Base-by-base conservation (phyloP, 495 filamentous ascomycete species). In the Coniosporium apollinis region DNA sequence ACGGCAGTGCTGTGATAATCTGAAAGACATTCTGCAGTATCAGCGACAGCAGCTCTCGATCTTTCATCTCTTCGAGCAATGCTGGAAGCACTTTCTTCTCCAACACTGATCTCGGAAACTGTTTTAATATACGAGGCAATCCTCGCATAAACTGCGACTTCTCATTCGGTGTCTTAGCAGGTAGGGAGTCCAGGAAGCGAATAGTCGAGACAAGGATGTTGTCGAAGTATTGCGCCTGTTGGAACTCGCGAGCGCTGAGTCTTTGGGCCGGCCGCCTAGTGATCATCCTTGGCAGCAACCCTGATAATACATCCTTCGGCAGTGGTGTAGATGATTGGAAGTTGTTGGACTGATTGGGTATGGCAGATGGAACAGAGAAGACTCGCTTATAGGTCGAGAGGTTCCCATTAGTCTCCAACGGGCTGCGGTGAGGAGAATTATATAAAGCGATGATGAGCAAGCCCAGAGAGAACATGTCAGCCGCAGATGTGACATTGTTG, bases 131-230 rank as follows among this genome's bases (percentile, higher is more conserved):
- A 17, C 79, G 76, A 35, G 79, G 75, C 19, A 97, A 59, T 0
- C 91, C 91, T 33, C 84, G 69, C 65, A 97, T 70, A 52, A 97
- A 97, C 38, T 83, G 74, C 1, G 79, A 65, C 51, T 96, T 97
- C 49, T 97, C 91, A 47, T 70, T 79, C 0, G 79, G 67, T 2
- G 83, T 93, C 58, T 97, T 97, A 25, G 84, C 78, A 1, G 89
- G 86, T 34, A 97, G 66, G 0, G 71, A 65, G 42, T 97, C 89
- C 17, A 97, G 60, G 48, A 96, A 97, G 17, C 91, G 85, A 34
- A 97, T 85, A 0, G 91, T 89, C 1, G 84, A 89, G 18, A 97
- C 80, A 16, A 97, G 65, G 33, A 94, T 84, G 50, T 94, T 96
- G 53, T 96, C 83, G 43, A 97, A 97, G 51, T 91, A 97, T 41